phyloP scores from a whole-genome alignment of 2,329 filamentous ascomycete genomes.

The Camillea tinctor region DNA sequence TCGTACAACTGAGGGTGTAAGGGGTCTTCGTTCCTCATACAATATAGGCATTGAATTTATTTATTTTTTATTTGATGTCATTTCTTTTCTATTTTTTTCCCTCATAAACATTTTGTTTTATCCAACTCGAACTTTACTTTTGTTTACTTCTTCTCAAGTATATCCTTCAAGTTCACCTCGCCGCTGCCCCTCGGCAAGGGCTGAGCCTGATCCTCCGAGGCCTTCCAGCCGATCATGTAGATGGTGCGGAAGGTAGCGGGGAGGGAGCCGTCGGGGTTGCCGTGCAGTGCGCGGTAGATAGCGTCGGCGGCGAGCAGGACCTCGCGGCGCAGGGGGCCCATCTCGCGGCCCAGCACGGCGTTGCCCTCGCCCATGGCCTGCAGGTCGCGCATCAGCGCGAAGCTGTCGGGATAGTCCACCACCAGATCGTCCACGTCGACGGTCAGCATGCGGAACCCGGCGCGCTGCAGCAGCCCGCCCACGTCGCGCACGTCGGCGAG shows the following conservation, averaged over 20 bases:
- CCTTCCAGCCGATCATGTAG: slow-evolving; percentile 99
- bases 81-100: no score
- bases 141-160: slow-evolving; percentile 51
- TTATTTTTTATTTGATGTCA: no score
- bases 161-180: slow-evolving; percentile 83
- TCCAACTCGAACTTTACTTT: background rate
- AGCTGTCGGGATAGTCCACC: slow-evolving; percentile 87
- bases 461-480: slow-evolving; percentile 79
- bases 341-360: slow-evolving; percentile 80
- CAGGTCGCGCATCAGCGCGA: slow-evolving; percentile 88
- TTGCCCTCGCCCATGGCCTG: slow-evolving; percentile 97
- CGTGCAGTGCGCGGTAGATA: slow-evolving; percentile 86
- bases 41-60: no score
- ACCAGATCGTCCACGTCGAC: slow-evolving; percentile 97
- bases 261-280: slow-evolving; percentile 71
- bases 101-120: no score
- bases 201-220: slow-evolving; percentile 73
- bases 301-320: slow-evolving; percentile 83
- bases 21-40: no score
- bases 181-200: slow-evolving; percentile 83
- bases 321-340: slow-evolving; percentile 74
- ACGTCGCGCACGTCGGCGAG: slow-evolving; percentile 90
- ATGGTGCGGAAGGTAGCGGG: slow-evolving; percentile 95
- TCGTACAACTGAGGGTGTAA: no score
- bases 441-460: slow-evolving; percentile 93